Percentiles rank a stretch among this genome's conserved stretches.
Conservation (phyloP, 202 grass and related monocot species). For the Schoenoplectus triqueter region DNA sequence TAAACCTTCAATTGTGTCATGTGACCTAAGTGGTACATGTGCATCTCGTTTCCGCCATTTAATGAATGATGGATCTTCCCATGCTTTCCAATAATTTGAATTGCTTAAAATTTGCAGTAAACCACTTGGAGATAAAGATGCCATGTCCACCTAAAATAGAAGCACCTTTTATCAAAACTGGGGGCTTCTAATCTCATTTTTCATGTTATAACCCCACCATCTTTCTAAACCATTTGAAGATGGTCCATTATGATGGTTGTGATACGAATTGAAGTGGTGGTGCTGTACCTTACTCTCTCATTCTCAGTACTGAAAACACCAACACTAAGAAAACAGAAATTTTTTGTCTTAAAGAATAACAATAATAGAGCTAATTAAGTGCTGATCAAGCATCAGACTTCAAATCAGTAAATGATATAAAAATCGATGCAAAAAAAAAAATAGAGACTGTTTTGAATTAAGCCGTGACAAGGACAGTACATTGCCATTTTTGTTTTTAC, state of each 20-base stretch:
- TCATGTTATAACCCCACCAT: background rate
- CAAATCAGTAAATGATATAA: background rate
- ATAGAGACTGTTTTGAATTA: background rate
- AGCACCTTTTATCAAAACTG: background rate
- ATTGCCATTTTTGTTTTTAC: background rate
- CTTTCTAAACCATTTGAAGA: background rate
- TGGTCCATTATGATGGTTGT: background rate
- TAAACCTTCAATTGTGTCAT: slow-evolving; percentile 82
- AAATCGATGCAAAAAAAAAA: background rate
- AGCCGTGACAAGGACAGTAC: background rate
- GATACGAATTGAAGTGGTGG: background rate
- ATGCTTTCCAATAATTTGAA: slow-evolving; percentile 53
- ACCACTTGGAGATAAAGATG: slow-evolving; percentile 44
- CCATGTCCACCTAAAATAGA: slow-evolving; percentile 44
- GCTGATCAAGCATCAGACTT: background rate
- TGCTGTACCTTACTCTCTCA: background rate
- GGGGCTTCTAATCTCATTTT: background rate
- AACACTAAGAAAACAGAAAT: background rate
- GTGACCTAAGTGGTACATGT: slow-evolving; percentile 80
- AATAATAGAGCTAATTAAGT: background rate
- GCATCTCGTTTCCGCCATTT: slow-evolving; percentile 89
- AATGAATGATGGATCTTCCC: slow-evolving; percentile 92
- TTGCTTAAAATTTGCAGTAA: slow-evolving; percentile 37
- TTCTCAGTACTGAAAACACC: background rate
- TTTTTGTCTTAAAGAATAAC: background rate